phyloP scores from a whole-genome alignment of 73 alveolate species.

The Symbiodinium pilosum region DNA sequence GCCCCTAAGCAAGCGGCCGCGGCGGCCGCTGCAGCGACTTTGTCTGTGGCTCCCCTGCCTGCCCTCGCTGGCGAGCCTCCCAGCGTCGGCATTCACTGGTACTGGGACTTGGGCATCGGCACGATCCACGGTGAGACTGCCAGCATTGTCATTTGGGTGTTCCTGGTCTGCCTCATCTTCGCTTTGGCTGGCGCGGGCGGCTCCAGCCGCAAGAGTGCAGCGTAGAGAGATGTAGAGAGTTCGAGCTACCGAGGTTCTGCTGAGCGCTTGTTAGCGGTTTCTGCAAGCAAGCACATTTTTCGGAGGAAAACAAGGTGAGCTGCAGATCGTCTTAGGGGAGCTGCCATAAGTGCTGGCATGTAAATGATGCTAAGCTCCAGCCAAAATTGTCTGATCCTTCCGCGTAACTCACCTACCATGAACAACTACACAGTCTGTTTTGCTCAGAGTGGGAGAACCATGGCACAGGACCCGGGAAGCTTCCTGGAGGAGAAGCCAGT shows the following conservation, averaged over 20 bases:
- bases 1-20: slow-evolving; percentile 24
- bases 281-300: background rate
- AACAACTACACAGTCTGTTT: too few relatives aligned
- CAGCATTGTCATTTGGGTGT: slow-evolving; percentile 60
- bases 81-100: slow-evolving; percentile 93
- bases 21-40: slow-evolving; percentile 66
- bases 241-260: background rate
- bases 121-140: slow-evolving; percentile 94
- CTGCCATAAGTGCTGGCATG: too few relatives aligned
- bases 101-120: slow-evolving; percentile 93
- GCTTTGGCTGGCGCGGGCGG: slow-evolving; percentile 90
- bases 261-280: too few relatives aligned
- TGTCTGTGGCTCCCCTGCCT: slow-evolving; percentile 62
- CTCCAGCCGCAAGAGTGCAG: slow-evolving; percentile 41
- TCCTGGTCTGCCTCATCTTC: slow-evolving; percentile 67
- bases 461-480: slow-evolving; percentile 48
- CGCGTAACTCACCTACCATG: too few relatives aligned
- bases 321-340: too few relatives aligned
- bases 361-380: too few relatives aligned
- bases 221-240: too few relatives aligned
- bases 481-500: slow-evolving; percentile 61
- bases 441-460: too few relatives aligned
- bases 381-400: too few relatives aligned
- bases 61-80: slow-evolving; percentile 94
- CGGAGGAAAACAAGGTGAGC: background rate